These are phyloP conservation scores for Wakefieldia striispora DNA, from an alignment of 768 basidiomycete genomes.

Conservation along the genomic window DNA sequence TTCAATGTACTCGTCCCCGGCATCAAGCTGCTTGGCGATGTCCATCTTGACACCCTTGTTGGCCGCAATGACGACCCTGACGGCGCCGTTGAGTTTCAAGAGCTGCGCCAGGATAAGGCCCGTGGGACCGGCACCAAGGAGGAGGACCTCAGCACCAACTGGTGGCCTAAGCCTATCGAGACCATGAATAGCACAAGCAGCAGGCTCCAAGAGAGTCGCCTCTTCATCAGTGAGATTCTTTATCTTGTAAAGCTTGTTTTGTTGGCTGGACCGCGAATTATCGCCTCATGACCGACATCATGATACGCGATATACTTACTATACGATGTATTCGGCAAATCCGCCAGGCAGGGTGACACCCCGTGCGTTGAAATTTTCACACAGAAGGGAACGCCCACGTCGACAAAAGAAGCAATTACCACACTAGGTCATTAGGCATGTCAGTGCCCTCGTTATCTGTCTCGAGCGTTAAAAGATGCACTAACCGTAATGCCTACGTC, in stretches of 20 bases:
- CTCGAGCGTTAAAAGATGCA: slow-evolving; percentile 5
- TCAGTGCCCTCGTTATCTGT: neutral
- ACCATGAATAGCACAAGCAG: slow-evolving; percentile 89
- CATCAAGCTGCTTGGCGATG: slow-evolving; percentile 74
- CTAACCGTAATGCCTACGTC: slow-evolving; percentile 73
- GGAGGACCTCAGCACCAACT: slow-evolving; percentile 80
- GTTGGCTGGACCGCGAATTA: slow-evolving; percentile 38
- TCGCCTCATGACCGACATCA: neutral
- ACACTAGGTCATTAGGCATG: slow-evolving; percentile 47
- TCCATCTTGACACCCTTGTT: slow-evolving; percentile 92
- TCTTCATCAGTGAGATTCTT: slow-evolving; percentile 86
- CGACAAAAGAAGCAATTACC: slow-evolving; percentile 86
- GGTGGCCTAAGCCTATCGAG: slow-evolving; percentile 83
- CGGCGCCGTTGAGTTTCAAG: slow-evolving; percentile 82
- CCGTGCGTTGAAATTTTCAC: slow-evolving; percentile 79
- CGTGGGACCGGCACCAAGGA: slow-evolving; percentile 90
- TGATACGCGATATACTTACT: slow-evolving; percentile 44
- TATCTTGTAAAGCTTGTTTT: slow-evolving; percentile 83
- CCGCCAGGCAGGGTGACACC: slow-evolving; percentile 83
- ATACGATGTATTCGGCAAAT: slow-evolving; percentile 86
- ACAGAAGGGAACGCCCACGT: slow-evolving; percentile 76
- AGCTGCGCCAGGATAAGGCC: slow-evolving; percentile 89
- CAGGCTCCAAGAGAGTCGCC: slow-evolving; percentile 84
- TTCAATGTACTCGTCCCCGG: slow-evolving; percentile 84
- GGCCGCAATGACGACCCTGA: slow-evolving; percentile 77